Base-by-base conservation (phyloP, 192 early-diverging fungal species). In the Haplosporangium gracile region DNA sequence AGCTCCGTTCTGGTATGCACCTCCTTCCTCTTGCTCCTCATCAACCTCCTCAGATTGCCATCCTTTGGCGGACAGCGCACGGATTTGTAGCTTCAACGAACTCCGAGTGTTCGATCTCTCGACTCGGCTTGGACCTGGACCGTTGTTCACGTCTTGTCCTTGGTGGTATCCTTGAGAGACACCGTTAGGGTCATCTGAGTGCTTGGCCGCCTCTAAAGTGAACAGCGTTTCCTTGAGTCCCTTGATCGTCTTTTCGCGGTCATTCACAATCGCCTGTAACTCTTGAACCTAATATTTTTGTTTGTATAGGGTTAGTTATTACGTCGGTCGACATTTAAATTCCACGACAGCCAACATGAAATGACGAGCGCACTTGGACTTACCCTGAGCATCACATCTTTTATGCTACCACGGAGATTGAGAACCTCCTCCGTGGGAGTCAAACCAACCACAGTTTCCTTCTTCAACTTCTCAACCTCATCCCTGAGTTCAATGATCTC, bases 371-470 rank as follows among this genome's bases (percentile, higher is more conserved):
- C 13, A 40, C 4, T 18, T 43, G 15, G 29, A 68, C 60, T 26
- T 55, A 85, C 82, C 69, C 76, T 85, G 5, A 75, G 69, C 82
- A 85, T 86, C 7, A 80, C 79, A 78, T 86, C 84, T 51, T 86
- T 86, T 45, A 86, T 75, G 60, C 72, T 86, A 72, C 84, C 84
- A 22, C 84, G 78, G 22, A 86, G 84, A 6, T 69, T 73, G 7
- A 86, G 72, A 0, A 81, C 84, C 34, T 86, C 84, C 22, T 86
- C 84, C 0, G 84, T 80, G 7, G 84, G 84, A 0, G 84, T 80
- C 47, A 86, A 39, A 4, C 84, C 84, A 32, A 81, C 68, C 0
- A 63, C 49, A 24, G 75, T 70, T 39, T 80, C 75, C 70, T 86
- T 86, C 34, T 79, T 70, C 20, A 86, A 38, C 22, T 24, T 72